Evolutionary conservation across 805 yeast genomes (phyloP).

Genomic region (Saccharomycopsis microspora): DNA sequence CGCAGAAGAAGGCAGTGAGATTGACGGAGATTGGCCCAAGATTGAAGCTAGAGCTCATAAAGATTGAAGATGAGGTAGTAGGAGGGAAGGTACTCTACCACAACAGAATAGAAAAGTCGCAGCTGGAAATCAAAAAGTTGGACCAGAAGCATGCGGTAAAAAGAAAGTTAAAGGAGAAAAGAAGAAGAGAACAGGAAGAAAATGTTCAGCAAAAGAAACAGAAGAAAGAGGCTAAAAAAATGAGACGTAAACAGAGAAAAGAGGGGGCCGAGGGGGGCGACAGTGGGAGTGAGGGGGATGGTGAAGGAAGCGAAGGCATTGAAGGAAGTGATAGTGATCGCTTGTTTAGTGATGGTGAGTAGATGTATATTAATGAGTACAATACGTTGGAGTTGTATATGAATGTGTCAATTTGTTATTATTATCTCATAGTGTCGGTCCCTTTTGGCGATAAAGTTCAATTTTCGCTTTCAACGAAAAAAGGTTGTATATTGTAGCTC

Average conservation of each 20-base stretch:
- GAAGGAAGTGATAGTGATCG: slow-evolving; percentile 3
- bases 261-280: slow-evolving; percentile 22
- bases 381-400: too few species aligned
- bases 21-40: slow-evolving; percentile 92
- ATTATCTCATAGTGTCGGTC: too few species aligned
- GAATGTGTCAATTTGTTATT: too few species aligned
- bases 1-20: slow-evolving; percentile 71
- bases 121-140: slow-evolving; percentile 44
- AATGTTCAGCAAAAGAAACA: slow-evolving; percentile 69
- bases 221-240: slow-evolving; percentile 60
- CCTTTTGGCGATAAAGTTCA: too few species aligned
- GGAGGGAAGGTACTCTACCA: slow-evolving; percentile 84
- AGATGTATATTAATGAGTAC: too few species aligned
- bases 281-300: not conserved
- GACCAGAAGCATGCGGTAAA: slow-evolving; percentile 58
- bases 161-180: slow-evolving; percentile 50
- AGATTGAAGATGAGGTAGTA: slow-evolving; percentile 89
- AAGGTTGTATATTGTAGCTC: too few species aligned
- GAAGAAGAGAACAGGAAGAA: slow-evolving; percentile 69
- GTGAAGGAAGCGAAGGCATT: not conserved
- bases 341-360: slow-evolving; percentile 4
- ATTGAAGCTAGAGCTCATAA: slow-evolving; percentile 58
- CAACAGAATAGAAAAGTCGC: slow-evolving; percentile 51
- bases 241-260: slow-evolving; percentile 49
- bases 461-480: too few species aligned